phyloP scores from a whole-genome alignment of 306 rosid species.

The Begonia loranthoides region DNA sequence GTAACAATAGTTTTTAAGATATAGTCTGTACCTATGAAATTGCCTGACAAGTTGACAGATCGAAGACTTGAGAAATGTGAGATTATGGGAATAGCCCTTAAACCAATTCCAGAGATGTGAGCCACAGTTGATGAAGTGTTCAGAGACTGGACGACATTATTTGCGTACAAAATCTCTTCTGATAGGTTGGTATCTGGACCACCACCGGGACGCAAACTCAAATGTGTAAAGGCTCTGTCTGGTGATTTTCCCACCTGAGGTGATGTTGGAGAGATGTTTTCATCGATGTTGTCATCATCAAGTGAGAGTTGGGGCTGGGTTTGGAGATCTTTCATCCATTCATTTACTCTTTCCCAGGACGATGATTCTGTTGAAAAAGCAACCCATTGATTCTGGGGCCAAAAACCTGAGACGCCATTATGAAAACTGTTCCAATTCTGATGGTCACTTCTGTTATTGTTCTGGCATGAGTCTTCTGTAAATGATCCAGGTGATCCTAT shows the following conservation, averaged over 20 bases:
- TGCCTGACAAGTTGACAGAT: conserved; percentile 57
- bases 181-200: conserved; percentile 27
- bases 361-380: conserved; percentile 63
- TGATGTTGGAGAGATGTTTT: conserved; percentile 25
- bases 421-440: conserved; percentile 28
- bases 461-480: conserved; percentile 15
- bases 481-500: conserved; percentile 35
- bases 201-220: conserved; percentile 5
- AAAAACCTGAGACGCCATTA: conserved; percentile 29
- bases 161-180: conserved; percentile 54
- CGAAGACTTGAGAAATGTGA: conserved; percentile 61
- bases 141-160: conserved; percentile 46
- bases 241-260: conserved; percentile 26
- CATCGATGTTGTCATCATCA: conserved; percentile 6
- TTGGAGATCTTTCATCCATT: conserved; percentile 68
- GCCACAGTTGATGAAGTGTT: conserved; percentile 62
- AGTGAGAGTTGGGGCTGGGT: conserved; percentile 18
- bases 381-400: conserved; percentile 82
- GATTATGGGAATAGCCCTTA: conserved; percentile 59
- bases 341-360: conserved; percentile 57
- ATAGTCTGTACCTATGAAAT: conserved; percentile 54
- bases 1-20: not conserved
- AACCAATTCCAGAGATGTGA: conserved; percentile 53
- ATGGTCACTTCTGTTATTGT: conserved; percentile 14
- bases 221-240: conserved; percentile 25